Conservation (phyloP, 2,329 filamentous ascomycete species). For the Fusarium decemcellulare region DNA sequence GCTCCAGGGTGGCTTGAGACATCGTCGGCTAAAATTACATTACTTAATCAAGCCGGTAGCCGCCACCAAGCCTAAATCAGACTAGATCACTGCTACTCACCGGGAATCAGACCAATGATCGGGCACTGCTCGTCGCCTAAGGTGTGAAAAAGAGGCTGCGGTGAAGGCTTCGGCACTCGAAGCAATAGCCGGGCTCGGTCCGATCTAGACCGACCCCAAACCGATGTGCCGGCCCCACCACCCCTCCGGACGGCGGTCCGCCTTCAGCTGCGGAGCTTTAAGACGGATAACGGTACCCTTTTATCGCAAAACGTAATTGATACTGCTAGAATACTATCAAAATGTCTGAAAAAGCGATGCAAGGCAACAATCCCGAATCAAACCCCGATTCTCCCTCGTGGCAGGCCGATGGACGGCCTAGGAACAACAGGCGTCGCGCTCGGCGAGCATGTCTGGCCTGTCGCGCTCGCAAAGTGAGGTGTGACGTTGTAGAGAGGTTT, state of each 20-base stretch:
- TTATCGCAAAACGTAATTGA: too few relatives aligned
- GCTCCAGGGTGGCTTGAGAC: too few relatives aligned
- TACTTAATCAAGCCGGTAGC: too few relatives aligned
- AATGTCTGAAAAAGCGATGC: not conserved
- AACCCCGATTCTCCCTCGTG: slow-evolving; percentile 1
- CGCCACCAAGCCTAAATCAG: too few relatives aligned
- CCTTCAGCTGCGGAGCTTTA: not conserved
- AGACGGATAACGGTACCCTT: not conserved
- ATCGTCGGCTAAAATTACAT: too few relatives aligned
- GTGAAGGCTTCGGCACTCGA: not conserved
- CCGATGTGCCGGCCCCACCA: slow-evolving; percentile 2
- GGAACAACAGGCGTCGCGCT: slow-evolving; percentile 80
- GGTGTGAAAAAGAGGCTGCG: too few relatives aligned
- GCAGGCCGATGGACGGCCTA: slow-evolving; percentile 46
- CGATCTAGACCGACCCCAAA: not conserved
- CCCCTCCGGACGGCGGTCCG: not conserved
- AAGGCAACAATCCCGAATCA: not conserved
- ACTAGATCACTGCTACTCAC: too few relatives aligned
- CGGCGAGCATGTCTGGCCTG: slow-evolving; percentile 91
- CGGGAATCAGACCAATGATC: too few relatives aligned
- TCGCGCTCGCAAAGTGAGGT: slow-evolving; percentile 88
- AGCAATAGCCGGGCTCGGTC: slow-evolving; percentile 4
- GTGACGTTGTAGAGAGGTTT: slow-evolving; percentile 89
- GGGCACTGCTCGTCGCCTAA: too few relatives aligned
- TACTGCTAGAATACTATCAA: too few relatives aligned